A percentile compares a stretch with the other conserved stretches of the same genome.
Evolutionary conservation across 2,329 filamentous ascomycete species (phyloP).

Genomic region (Ramularia collo-cygni): DNA sequence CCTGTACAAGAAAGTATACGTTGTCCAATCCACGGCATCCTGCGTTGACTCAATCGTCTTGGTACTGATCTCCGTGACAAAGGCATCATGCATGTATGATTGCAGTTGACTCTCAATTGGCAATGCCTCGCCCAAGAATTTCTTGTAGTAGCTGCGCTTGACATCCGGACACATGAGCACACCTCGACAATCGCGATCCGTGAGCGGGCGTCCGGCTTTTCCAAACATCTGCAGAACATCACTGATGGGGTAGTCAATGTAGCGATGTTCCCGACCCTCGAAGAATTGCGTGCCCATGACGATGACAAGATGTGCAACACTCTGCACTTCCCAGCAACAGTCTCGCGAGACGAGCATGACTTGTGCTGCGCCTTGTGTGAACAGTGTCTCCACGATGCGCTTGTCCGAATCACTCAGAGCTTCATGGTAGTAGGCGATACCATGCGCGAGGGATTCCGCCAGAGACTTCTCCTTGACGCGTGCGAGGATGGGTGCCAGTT

Average conservation of each 20-base stretch:
- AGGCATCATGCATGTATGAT: constrained; percentile 86
- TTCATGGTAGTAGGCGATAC: constrained; percentile 96
- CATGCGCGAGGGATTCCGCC: constrained; percentile 83
- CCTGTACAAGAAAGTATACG: constrained; percentile 97
- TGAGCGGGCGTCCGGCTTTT: constrained; percentile 71
- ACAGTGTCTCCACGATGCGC: constrained; percentile 88
- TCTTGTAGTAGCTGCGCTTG: constrained; percentile 97
- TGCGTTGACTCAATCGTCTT: constrained; percentile 93
- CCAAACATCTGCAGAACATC: constrained; percentile 98
- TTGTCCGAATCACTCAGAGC: constrained; percentile 83
- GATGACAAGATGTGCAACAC: constrained; percentile 81
- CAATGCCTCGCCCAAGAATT: constrained; percentile 92
- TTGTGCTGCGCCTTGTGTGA: constrained; percentile 81
- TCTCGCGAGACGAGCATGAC: constrained; percentile 77
- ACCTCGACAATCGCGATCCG: constrained; percentile 75
- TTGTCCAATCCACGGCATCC: constrained; percentile 96
- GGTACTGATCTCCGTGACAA: constrained; percentile 94
- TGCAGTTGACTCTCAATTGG: constrained; percentile 93
- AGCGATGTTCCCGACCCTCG: constrained; percentile 91
- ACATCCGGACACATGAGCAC: constrained; percentile 95
- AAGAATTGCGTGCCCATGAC: constrained; percentile 98
- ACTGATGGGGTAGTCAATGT: constrained; percentile 90
- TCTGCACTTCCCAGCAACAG: constrained; percentile 91
- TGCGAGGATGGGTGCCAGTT: constrained; percentile 73
- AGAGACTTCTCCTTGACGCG: constrained; percentile 80